Base-by-base conservation (phyloP, 2,329 filamentous ascomycete genomes). In the Trichoderma arundinaceum region DNA sequence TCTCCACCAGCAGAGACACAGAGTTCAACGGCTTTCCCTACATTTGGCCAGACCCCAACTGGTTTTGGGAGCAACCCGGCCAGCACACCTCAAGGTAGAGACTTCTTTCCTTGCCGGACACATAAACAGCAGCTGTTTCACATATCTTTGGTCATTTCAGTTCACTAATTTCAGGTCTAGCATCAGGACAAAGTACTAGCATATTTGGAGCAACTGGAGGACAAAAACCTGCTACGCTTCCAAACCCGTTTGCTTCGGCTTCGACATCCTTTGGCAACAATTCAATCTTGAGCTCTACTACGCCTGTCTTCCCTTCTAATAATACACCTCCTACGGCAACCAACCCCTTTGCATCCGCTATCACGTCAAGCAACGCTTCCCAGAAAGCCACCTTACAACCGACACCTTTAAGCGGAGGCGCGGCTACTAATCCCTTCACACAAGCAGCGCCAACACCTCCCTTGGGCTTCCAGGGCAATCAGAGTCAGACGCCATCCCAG, bases 231-330 rank as follows among this genome's bases (percentile, higher is more conserved):
- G 15, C 53, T n/a, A 15, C 61, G 22, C 39, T 61, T 35, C 41
- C 58, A 15, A 70, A 67, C 35, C 66, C 66, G 3, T 70, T 69
- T 54, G 66, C 57, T 15, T 32, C 68, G 4, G 38, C 39, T 35
- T 22, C 43, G 8, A 19, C 53, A 33, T 19, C 38, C 44, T 51
- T 56, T 46, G 57, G 49, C 22, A 58, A 51, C 32, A 32, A 35
- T 12, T 12, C 46, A 12, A 52, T n/a, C 43, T 38, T 35, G n/a
- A n/a, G 60, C 19, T 38, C 39, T 43, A 12, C 49, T 13, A 8
- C 60, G 13, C 17, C 60, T 38, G 49, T 49, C 9, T 38, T 28
- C 13, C 19, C 49, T 46, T 38, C 49, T 13, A 46, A 17, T 10
- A 38, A 54, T 12, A 15, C 38, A 46, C 9, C 60, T 12, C 9